Conservation (phyloP, 495 filamentous ascomycete genomes). For the Neurospora sp. region DNA sequence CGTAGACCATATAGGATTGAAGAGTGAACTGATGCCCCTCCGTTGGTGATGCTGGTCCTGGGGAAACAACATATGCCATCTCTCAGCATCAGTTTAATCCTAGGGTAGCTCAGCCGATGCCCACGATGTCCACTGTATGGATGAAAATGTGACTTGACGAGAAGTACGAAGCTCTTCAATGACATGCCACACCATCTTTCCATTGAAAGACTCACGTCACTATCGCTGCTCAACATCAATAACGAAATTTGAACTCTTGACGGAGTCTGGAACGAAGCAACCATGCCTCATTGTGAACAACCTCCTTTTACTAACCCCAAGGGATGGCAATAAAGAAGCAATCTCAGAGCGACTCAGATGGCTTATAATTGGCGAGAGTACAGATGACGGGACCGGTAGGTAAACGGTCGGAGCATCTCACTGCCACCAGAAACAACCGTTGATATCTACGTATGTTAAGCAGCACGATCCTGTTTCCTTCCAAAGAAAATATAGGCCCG, state of each 20-base stretch:
- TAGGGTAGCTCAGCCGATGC: background rate
- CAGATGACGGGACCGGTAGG: background rate
- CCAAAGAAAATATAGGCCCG: background rate
- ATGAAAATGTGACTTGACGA: background rate
- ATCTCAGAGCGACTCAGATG: background rate
- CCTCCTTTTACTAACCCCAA: background rate
- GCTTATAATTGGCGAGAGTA: background rate
- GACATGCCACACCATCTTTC: background rate
- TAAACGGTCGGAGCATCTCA: background rate
- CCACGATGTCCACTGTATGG: background rate
- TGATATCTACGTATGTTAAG: background rate
- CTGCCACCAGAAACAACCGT: background rate
- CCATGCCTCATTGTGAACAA: background rate
- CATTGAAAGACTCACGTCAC: background rate
- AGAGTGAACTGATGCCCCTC: background rate
- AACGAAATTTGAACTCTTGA: background rate
- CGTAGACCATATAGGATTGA: background rate
- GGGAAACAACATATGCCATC: background rate
- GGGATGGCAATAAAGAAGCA: background rate
- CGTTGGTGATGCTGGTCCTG: background rate
- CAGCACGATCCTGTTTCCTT: background rate
- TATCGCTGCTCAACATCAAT: background rate
- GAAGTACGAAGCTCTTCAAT: background rate
- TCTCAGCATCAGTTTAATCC: background rate
- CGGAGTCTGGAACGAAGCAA: background rate